Evolutionary conservation across 1,284 basidiomycete species (phyloP), one percentile per base, ranked within the genome.

Genomic region (Sanghuangporus baumii): DNA sequence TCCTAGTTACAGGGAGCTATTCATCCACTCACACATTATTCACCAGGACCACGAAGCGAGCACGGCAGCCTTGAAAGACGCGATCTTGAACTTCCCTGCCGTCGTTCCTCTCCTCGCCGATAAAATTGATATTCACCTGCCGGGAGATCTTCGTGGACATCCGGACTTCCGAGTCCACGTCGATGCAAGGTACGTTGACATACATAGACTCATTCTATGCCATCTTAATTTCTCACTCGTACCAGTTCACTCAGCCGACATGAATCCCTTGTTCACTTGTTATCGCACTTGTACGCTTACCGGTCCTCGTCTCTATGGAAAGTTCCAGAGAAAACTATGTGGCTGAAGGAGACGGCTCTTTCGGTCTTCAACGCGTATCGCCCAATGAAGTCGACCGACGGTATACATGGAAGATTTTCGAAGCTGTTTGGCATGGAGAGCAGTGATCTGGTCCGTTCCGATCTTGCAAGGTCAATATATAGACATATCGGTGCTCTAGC

Each of bases 251-350:
- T 67, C 31, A 64, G 65, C n/a, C 64, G 56, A 18, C 69, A 71
- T 8, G 75, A 80, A 38, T 76, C 82, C 1, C 73, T 80, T 9
- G 73, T 87, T 2, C 82, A 90, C 66, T 82, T 96, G 11, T 81
- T 96, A 9, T 89, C 91, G 0, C 91, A 94, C 70, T 83, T 96
- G 38, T 97, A 97, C 72, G 91, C 82, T 1, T 84, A 88, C 54
- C 88, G 92, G 6, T 89, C 91, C 0, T 79, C 76, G 14, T 74
- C 86, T 0, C 73, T 96, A 6, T 97, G 94, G 94, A 96, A 95
- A 76, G 83, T 88, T 9, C 75, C 87, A 0, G 70, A 74, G 0
- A 76, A 83, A n/a, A 72, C 82, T 0, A 69, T 79, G 0, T 97
- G 94, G 93, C 86, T 97, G 68, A 71, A 81, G 2, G 72, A 74